Evolutionary conservation across 371 early-diverging fungal species (phyloP), one percentile per base, ranked within the genome.

Genomic region (Mucor circinelloides): DNA sequence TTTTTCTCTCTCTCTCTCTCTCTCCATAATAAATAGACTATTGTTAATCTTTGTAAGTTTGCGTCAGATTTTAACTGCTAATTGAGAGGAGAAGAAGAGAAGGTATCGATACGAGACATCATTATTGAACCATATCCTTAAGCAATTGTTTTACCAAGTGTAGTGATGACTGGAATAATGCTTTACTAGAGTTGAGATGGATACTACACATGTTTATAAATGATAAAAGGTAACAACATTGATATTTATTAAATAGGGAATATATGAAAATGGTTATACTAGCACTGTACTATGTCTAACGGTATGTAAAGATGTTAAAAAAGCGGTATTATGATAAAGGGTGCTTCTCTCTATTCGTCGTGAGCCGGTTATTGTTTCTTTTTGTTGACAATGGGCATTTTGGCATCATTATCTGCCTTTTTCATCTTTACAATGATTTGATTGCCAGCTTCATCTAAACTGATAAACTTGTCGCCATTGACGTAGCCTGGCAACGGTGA

Each of bases 401-500:
- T 76, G 5, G 73, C 73, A 61, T 72, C 76, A 34, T 72, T 74
- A 27, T 79, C 74, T 8, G 83, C 83, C 57, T 73, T 80, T 52
- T 77, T 79, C 79, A 83, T 79, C 58, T 77, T 83, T 17, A 77
- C 74, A 28, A 71, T 63, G 1, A 80, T 60, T 21, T 80, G 79
- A 19, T 83, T 80, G 34, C 83, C 83, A 50, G 72, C 69, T 42
- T 80, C 79, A 61, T 83, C 81, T 28, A 77, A 55, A 31, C 81
- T 77, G 30, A 83, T 70, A 69, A 63, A 83, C 34, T 71, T 72
- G 55, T 79, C 76, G 13, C 83, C 83, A 34, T 83, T 77, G 1
- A 79, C 70, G 62, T 68, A 83, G 5, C 83, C 83, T 0, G 75
- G 66, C 34, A 67, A 54, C 28, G 79, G 71, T 2, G 79, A 73